A percentile compares a stretch with the other conserved stretches of the same genome.
phyloP scores from a whole-genome alignment of 108 stramenopile species.

The Nitzschia sp. region DNA sequence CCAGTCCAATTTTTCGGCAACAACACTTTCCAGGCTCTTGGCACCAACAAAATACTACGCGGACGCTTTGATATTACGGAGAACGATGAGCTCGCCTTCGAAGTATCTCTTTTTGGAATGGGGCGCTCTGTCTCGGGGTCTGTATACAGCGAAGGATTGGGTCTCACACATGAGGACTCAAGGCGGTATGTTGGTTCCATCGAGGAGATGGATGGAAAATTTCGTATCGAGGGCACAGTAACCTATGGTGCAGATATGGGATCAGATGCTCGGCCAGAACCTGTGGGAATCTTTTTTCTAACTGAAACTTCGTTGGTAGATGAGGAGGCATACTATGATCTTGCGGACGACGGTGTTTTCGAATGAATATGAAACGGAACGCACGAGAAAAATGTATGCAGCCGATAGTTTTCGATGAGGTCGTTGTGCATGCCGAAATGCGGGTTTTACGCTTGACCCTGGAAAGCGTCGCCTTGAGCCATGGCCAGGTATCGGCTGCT shows the following conservation, averaged over 20 bases:
- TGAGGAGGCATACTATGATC: too few relatives aligned
- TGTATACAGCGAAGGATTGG: conserved; percentile 22
- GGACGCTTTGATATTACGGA: conserved; percentile 15
- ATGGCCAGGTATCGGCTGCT: too few relatives aligned
- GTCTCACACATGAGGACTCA: conserved; percentile 23
- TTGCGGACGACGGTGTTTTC: too few relatives aligned
- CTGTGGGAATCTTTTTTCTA: conserved; percentile 4
- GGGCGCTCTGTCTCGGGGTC: conserved; percentile 23
- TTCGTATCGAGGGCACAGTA: conserved; percentile 7
- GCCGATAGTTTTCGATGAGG: too few relatives aligned
- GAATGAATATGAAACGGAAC: too few relatives aligned
- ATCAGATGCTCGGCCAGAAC: conserved; percentile 17
- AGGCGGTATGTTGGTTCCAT: conserved; percentile 17
- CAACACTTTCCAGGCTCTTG: conserved; percentile 23
- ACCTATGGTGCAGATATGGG: conserved; percentile 19
- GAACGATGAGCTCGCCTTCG: conserved; percentile 4
- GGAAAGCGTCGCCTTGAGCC: too few relatives aligned
- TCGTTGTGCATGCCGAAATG: too few relatives aligned
- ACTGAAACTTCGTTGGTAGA: too few relatives aligned
- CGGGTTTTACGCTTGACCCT: too few relatives aligned
- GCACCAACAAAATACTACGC: conserved; percentile 21
- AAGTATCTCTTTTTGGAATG: conserved; percentile 19
- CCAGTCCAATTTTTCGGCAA: conserved; percentile 20
- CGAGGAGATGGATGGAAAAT: not conserved
- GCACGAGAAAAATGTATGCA: too few relatives aligned